phyloP scores from a whole-genome alignment of 148 eudicot genomes.

The Selenicereus undatus region DNA sequence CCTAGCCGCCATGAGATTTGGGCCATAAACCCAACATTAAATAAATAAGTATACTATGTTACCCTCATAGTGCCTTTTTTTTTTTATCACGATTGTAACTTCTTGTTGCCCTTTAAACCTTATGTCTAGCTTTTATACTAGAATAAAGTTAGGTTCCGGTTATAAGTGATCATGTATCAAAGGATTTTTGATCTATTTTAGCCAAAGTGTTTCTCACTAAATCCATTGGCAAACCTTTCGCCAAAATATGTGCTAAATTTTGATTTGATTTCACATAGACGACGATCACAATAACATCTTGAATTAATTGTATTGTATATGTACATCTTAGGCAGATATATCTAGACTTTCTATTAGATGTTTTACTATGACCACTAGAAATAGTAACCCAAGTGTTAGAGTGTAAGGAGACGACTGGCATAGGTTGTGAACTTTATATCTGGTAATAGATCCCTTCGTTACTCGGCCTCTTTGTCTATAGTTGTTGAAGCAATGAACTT shows the following conservation, averaged over 20 bases:
- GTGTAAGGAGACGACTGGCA: background rate
- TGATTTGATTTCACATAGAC: background rate
- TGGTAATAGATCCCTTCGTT: no score
- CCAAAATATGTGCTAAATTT: background rate
- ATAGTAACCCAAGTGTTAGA: background rate
- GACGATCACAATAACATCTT: background rate
- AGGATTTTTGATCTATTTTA: background rate
- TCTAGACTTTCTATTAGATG: background rate
- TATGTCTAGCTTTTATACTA: background rate
- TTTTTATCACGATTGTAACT: background rate
- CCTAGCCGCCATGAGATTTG: no score
- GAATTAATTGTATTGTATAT: background rate
- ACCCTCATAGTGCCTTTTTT: no score
- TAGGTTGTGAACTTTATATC: background rate
- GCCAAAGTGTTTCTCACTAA: no score
- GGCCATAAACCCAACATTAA: no score
- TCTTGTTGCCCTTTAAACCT: background rate
- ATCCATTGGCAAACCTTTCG: background rate
- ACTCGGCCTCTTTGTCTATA: no score
- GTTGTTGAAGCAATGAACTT: no score
- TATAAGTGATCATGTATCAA: background rate
- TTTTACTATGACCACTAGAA: background rate
- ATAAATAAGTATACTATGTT: no score
- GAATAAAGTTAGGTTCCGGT: background rate
- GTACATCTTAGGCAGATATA: conserved; percentile 15